Conservation (phyloP, 78 protist species). For the Dictyostelium intermedium region DNA sequence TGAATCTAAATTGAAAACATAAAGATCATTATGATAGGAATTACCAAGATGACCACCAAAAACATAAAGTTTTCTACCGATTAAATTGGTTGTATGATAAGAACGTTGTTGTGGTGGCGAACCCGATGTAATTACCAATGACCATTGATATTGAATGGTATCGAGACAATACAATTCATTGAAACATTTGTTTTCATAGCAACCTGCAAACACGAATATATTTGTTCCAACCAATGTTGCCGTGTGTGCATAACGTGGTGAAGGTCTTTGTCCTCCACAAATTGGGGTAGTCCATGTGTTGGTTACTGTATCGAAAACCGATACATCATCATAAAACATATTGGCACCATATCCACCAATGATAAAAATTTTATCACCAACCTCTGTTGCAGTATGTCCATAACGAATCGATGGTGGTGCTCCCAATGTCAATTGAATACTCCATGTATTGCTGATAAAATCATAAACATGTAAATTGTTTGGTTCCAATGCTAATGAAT, state of each 20-base stretch:
- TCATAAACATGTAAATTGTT: conserved; percentile 43
- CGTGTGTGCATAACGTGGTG: conserved; percentile 58
- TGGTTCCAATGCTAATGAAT: conserved; percentile 15
- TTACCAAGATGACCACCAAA: conserved; percentile 39
- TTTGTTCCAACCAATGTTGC: conserved; percentile 41
- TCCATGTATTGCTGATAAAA: conserved; percentile 11
- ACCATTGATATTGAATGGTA: neutral
- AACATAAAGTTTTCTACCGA: conserved; percentile 56
- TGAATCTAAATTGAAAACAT: conserved; percentile 62
- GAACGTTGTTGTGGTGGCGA: conserved; percentile 37
- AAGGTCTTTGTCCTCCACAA: conserved; percentile 17
- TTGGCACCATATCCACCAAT: conserved; percentile 42
- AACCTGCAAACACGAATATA: conserved; percentile 57
- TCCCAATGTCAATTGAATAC: neutral
- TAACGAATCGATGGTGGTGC: conserved; percentile 8
- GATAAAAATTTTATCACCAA: conserved; percentile 24
- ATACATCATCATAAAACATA: conserved; percentile 36
- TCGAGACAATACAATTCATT: conserved; percentile 49
- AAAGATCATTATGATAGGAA: conserved; percentile 14
- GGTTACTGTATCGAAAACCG: conserved; percentile 6
- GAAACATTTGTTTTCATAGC: conserved; percentile 25
- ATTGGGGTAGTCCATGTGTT: conserved; percentile 29
- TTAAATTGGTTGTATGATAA: conserved; percentile 51
- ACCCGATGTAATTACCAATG: neutral
- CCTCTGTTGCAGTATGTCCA: conserved; percentile 62